phyloP scores from a whole-genome alignment of 495 filamentous ascomycete species.

The Podospora pseudoanserina region DNA sequence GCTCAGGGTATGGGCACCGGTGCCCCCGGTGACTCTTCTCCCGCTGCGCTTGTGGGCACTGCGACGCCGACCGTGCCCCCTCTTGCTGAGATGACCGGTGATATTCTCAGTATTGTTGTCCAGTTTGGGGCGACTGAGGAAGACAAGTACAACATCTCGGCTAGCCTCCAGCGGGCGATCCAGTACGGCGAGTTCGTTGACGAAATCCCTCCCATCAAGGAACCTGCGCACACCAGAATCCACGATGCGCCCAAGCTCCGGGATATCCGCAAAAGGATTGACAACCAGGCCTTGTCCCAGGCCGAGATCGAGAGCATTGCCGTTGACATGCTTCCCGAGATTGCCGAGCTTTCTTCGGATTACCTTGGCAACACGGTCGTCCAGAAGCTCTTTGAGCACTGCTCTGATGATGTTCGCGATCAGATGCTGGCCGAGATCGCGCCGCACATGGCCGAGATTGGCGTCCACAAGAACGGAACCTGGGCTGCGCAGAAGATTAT shows the following conservation, averaged over 20 bases:
- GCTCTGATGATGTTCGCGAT: constrained; percentile 84
- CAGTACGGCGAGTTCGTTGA: constrained; percentile 65
- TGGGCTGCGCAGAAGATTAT: constrained; percentile 99
- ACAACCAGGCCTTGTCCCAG: constrained; percentile 81
- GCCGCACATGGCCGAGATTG: constrained; percentile 92
- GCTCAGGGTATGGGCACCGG: constrained; percentile 34
- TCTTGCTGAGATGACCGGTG: constrained; percentile 68
- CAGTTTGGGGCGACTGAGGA: constrained; percentile 87
- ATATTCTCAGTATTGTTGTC: constrained; percentile 81
- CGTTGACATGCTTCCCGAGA: constrained; percentile 87
- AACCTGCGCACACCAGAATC: constrained; percentile 84
- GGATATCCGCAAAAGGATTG: constrained; percentile 95
- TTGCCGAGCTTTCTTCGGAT: constrained; percentile 89
- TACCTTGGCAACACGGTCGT: constrained; percentile 99
- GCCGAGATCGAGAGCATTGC: constrained; percentile 92
- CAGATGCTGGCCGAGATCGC: constrained; percentile 85
- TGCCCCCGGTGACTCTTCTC: constrained; percentile 44
- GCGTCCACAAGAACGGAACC: constrained; percentile 97
- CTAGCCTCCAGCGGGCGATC: constrained; percentile 72
- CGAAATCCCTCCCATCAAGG: constrained; percentile 85
- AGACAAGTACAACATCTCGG: constrained; percentile 66
- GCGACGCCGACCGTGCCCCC: constrained; percentile 63
- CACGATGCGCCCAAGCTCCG: constrained; percentile 94
- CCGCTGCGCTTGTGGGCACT: constrained; percentile 40
- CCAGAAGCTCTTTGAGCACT: constrained; percentile 95